Evolutionary conservation across 2,329 filamentous ascomycete species (phyloP), one percentile per base, ranked within the genome.

Genomic region (Xylaria multiplex): DNA sequence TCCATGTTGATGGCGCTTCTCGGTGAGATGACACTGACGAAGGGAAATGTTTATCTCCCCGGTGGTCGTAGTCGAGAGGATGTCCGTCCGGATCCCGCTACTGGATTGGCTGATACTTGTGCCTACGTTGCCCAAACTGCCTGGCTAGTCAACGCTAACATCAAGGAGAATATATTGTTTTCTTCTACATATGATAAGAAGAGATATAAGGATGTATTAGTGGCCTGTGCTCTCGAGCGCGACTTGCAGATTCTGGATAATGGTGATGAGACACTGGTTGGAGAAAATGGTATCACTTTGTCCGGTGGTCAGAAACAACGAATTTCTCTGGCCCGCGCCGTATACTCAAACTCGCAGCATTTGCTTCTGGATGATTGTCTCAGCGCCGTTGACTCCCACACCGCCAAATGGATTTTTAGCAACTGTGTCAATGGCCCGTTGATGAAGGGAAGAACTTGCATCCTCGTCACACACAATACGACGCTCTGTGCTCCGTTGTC

Each of bases 241-340:
- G 96, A 99, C 77, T 84, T 99, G 14, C 89, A 97, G 69, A 97
- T 98, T 48, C 87, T 99, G 1, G 94, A 97, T 77, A 89, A 90
- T 66, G 96, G 96, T 46, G 96, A 99, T 76, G 89, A 96, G 78
- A 98, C 96, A 0, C 82, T 97, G 24, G 96, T 99, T 37, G 96
- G 96, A 58, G 96, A 99, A 77, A 99, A 98, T 80, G 96, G 96
- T 40, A 97, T 99, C 68, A 95, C 95, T 16, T 87, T 99, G 14
- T 99, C 96, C 6, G 96, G 96, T 69, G 96, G 96, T 6, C 96
- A 99, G 80, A 98, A 98, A 80, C 96, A 99, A 79, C 90, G 96
- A 65, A 98, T 99, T 58, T 97, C 95, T 14, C 86, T 99, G 50
- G 96, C 96, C n/a, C 90, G 96, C 71, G 96, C 96, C 1, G 85